phyloP scores from a whole-genome alignment of 345 rosid genomes.

The Draba incana region DNA sequence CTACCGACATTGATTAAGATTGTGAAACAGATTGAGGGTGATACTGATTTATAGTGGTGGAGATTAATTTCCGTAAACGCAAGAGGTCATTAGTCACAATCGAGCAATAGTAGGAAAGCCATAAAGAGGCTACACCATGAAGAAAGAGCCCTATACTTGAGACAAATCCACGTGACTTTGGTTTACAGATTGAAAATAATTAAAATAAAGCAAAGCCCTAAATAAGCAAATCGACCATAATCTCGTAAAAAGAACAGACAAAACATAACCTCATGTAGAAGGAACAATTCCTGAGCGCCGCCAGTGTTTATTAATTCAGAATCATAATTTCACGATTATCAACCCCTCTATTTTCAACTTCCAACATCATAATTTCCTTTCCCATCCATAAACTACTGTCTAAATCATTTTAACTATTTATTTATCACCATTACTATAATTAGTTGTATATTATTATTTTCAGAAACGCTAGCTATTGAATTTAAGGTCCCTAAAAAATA shows the following conservation, averaged over 20 bases:
- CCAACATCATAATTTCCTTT: slow-evolving; percentile 31
- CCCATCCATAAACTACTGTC: slow-evolving; percentile 20
- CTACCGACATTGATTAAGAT: not conserved
- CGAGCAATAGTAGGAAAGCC: slow-evolving; percentile 29
- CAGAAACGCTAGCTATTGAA: no score
- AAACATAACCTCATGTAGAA: slow-evolving; percentile 45
- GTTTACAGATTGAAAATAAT: slow-evolving; percentile 8
- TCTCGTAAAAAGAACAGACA: slow-evolving; percentile 47
- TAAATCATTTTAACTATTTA: slow-evolving; percentile 1
- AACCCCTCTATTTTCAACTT: slow-evolving; percentile 23
- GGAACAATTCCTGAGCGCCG: slow-evolving; percentile 49
- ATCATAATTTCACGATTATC: slow-evolving; percentile 40
- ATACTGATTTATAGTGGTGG: not conserved
- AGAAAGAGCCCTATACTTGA: slow-evolving; percentile 40
- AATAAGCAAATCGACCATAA: slow-evolving; percentile 45
- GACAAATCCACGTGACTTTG: slow-evolving; percentile 46
- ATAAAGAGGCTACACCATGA: slow-evolving; percentile 40
- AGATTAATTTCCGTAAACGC: slow-evolving; percentile 25
- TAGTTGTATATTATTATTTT: no score
- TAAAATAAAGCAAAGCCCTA: slow-evolving; percentile 26
- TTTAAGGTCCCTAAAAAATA: no score
- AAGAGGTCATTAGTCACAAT: slow-evolving; percentile 39
- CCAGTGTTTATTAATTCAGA: slow-evolving; percentile 37
- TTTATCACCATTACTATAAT: not conserved
- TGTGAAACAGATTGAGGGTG: not conserved